Evolutionary conservation across 176 grass and related monocot species (phyloP).

Genomic region (Aegilops sharonensis): DNA sequence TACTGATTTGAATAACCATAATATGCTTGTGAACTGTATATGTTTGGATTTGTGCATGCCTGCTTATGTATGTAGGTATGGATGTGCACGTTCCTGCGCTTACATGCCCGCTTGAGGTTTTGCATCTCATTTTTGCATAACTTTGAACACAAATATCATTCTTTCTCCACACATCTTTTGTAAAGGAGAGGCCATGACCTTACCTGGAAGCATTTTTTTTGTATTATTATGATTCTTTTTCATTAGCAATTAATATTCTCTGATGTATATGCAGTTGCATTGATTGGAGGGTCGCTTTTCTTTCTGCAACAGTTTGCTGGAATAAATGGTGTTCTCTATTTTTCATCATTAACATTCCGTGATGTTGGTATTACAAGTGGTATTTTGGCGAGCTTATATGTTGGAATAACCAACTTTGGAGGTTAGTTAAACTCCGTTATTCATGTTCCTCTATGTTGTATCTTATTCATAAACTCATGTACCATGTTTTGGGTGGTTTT

Average conservation of each 20-base stretch:
- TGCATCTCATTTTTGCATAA: neutral
- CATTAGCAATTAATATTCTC: conserved; percentile 21
- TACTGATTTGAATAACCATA: neutral
- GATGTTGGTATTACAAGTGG: conserved; percentile 89
- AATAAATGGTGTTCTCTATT: conserved; percentile 99
- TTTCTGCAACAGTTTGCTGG: conserved; percentile 99
- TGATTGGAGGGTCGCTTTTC: conserved; percentile 93
- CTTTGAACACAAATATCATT: neutral
- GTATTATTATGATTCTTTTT: conserved; percentile 37
- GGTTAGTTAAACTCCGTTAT: conserved; percentile 47
- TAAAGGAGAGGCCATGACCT: neutral
- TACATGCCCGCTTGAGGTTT: neutral
- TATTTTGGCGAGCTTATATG: conserved; percentile 89
- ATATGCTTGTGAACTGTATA: conserved; percentile 15
- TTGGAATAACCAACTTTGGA: conserved; percentile 93
- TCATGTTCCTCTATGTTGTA: neutral
- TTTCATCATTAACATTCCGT: conserved; percentile 97
- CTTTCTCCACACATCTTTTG: neutral
- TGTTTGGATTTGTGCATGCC: neutral
- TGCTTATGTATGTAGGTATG: neutral
- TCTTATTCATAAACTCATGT: conserved; percentile 35
- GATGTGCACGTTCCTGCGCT: neutral
- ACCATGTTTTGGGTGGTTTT: conserved; percentile 28
- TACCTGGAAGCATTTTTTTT: conserved; percentile 20
- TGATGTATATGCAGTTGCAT: conserved; percentile 76